phyloP scores from a whole-genome alignment of 2,329 filamentous ascomycete species.

The Talaromyces sp. region DNA sequence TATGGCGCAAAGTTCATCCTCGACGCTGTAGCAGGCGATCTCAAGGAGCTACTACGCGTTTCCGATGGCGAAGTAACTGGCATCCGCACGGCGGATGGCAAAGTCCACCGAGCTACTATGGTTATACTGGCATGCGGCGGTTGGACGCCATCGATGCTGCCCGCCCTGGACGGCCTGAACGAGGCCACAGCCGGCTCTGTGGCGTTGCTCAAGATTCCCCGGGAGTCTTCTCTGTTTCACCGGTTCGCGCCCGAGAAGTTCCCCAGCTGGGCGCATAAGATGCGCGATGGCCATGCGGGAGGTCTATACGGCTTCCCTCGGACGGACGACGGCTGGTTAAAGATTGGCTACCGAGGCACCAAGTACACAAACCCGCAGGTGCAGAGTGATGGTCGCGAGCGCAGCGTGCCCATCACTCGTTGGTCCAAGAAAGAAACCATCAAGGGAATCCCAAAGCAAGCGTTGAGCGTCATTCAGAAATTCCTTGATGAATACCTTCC shows the following conservation, averaged over 20 bases:
- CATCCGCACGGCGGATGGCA: constrained; percentile 34
- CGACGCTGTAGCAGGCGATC: constrained; percentile 22
- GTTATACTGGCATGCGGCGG: constrained; percentile 39
- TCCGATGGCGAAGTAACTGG: constrained; percentile 21
- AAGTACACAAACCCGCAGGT: constrained; percentile 45
- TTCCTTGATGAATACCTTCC: constrained; percentile 41
- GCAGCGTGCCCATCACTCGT: constrained; percentile 37
- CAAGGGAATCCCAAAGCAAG: constrained; percentile 21
- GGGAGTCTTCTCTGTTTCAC: constrained; percentile 30
- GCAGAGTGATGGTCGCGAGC: constrained; percentile 31
- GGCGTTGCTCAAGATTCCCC: constrained; percentile 40
- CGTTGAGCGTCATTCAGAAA: constrained; percentile 19
- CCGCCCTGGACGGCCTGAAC: constrained; percentile 36
- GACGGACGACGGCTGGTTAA: constrained; percentile 39
- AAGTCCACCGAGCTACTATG: constrained; percentile 25
- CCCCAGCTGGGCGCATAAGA: constrained; percentile 40
- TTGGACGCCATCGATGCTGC: constrained; percentile 40
- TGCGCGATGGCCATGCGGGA: constrained; percentile 30
- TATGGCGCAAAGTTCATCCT: constrained; percentile 41
- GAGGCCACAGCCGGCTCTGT: constrained; percentile 47
- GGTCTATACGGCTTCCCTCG: constrained; percentile 47
- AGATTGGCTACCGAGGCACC: constrained; percentile 47
- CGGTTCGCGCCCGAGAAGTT: constrained; percentile 41
- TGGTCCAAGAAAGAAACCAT: constrained; percentile 21
- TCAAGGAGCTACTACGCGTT: constrained; percentile 18